phyloP scores from a whole-genome alignment of 1,284 basidiomycete genomes.

The Exsudoporus floridanus region DNA sequence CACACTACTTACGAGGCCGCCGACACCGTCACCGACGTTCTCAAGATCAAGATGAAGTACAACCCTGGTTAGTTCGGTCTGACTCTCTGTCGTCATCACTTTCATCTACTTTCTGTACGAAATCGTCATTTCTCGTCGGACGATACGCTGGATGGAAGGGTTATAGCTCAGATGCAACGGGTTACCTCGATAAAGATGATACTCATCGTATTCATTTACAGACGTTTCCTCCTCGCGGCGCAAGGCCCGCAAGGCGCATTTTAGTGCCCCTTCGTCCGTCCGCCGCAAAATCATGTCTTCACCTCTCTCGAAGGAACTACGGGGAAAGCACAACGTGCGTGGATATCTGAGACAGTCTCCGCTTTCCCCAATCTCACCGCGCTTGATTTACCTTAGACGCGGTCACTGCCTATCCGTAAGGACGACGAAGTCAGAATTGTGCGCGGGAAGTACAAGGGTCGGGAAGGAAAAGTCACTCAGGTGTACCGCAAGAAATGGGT shows the following conservation, averaged over 20 bases:
- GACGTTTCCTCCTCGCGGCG: conserved; percentile 88
- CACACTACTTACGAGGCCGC: conserved; percentile 15
- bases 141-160: conserved; percentile 54
- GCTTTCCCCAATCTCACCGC: neutral
- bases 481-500: conserved; percentile 99
- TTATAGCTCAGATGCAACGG: conserved; percentile 45
- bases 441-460: conserved; percentile 94
- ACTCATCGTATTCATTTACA: conserved; percentile 39
- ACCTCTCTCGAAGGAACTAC: conserved; percentile 93
- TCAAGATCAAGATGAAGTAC: conserved; percentile 78
- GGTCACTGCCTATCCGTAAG: conserved; percentile 95
- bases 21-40: conserved; percentile 45
- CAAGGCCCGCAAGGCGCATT: conserved; percentile 97
- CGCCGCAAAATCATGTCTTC: conserved; percentile 99
- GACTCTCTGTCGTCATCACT: conserved; percentile 1
- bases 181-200: conserved; percentile 25
- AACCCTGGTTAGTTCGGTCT: conserved; percentile 64
- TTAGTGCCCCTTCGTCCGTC: conserved; percentile 87
- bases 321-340: conserved; percentile 88
- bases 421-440: conserved; percentile 99
- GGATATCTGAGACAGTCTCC: neutral
- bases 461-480: conserved; percentile 96
- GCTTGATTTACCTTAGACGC: conserved; percentile 51
- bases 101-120: conserved; percentile 19
- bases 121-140: conserved; percentile 21